Conservation (phyloP, 495 filamentous ascomycete genomes). For the Penicillium maclennaniae region DNA sequence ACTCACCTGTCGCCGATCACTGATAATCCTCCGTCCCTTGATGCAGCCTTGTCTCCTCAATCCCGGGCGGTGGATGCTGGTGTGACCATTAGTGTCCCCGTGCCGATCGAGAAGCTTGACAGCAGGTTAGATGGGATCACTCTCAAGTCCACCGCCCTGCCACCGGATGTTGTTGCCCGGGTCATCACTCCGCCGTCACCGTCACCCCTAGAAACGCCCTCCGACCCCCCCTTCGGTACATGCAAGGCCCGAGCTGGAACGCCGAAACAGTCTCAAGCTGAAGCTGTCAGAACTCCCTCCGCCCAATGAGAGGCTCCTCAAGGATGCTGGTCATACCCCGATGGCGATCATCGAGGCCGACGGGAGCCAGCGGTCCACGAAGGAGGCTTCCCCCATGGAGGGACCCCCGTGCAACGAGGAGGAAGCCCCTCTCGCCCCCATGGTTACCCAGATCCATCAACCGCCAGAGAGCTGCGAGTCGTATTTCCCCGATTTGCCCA, state of each 20-base stretch:
- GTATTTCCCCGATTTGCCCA: conserved; percentile 42
- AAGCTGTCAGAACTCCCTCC: conserved; percentile 41
- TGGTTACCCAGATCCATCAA: conserved; percentile 26
- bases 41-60: conserved; percentile 42
- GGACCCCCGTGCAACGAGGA: conserved; percentile 15
- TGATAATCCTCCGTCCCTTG: conserved; percentile 34
- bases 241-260: conserved; percentile 26
- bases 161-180: conserved; percentile 39
- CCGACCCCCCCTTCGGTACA: conserved; percentile 22
- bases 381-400: conserved; percentile 23
- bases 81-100: conserved; percentile 25
- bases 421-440: conserved; percentile 31
- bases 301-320: conserved; percentile 36
- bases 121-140: conserved; percentile 47
- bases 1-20: conserved; percentile 20
- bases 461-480: conserved; percentile 39
- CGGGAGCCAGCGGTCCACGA: conserved; percentile 29
- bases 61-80: conserved; percentile 24
- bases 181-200: conserved; percentile 45
- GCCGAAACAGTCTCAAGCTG: conserved; percentile 38
- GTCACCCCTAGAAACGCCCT: conserved; percentile 30
- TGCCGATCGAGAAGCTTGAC: conserved; percentile 48
- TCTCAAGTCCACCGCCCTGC: conserved; percentile 45
- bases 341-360: conserved; percentile 43
- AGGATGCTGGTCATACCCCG: conserved; percentile 46